phyloP scores from a whole-genome alignment of 805 yeast genomes.

The Dipodascus geniculatus region DNA sequence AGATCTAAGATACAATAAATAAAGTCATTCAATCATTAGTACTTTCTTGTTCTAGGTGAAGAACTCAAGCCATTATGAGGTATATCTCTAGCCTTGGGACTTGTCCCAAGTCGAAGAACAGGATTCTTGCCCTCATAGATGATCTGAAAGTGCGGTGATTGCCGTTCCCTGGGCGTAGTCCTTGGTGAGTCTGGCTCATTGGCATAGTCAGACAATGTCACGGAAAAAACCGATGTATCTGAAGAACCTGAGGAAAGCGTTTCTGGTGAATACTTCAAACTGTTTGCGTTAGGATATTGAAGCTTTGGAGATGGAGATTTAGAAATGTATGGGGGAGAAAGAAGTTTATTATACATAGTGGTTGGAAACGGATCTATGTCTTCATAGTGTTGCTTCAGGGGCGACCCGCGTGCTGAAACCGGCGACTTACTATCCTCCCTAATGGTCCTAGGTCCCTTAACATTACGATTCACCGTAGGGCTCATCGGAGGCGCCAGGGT shows the following conservation, averaged over 20 bases:
- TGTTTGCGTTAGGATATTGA: not conserved
- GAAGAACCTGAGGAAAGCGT: not conserved
- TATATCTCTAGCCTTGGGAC: not conserved
- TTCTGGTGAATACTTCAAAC: not conserved
- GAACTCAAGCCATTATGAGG: not conserved
- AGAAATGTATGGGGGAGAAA: not conserved
- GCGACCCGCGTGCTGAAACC: not conserved
- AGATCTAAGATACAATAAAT: too few species aligned
- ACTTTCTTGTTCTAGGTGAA: not conserved
- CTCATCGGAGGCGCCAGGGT: not conserved
- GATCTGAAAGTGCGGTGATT: not conserved
- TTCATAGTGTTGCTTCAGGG: not conserved
- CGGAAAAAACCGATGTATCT: not conserved
- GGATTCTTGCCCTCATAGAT: not conserved
- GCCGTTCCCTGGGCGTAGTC: not conserved
- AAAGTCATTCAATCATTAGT: not conserved
- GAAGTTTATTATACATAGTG: not conserved
- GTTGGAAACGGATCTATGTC: not conserved
- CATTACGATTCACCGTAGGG: not conserved
- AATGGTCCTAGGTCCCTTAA: conserved; percentile 4
- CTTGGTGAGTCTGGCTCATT: not conserved
- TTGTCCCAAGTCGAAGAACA: not conserved
- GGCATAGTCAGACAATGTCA: not conserved
- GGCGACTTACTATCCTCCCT: conserved; percentile 15
- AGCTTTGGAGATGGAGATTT: not conserved